These are phyloP conservation scores for Linnemannia exigua DNA, from an alignment of 192 early-diverging fungal genomes.

Conservation along the genomic window DNA sequence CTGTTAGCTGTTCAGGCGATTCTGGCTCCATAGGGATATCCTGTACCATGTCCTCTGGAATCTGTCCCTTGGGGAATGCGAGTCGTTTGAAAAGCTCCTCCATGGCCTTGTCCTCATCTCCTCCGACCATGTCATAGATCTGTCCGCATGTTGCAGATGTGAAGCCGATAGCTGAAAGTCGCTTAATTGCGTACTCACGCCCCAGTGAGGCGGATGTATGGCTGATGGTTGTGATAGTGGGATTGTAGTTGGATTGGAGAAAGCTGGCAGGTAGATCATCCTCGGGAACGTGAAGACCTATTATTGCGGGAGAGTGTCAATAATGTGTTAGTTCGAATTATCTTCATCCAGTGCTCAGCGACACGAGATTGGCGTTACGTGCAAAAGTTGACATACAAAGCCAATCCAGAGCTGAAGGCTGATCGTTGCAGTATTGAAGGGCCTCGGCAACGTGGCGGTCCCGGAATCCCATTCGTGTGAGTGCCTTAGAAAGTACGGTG, in stretches of 20 bases:
- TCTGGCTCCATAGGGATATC: slow-evolving; percentile 42
- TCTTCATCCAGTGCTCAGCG: no score
- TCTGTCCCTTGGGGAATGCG: slow-evolving; percentile 59
- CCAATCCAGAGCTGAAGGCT: slow-evolving; percentile 81
- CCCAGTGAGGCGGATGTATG: slow-evolving; percentile 66
- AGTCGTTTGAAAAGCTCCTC: slow-evolving; percentile 68
- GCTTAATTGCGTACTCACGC: slow-evolving; percentile 73
- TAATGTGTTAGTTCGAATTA: no score
- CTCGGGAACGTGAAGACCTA: slow-evolving; percentile 88
- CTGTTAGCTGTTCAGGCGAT: slow-evolving; percentile 53
- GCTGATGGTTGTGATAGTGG: slow-evolving; percentile 64
- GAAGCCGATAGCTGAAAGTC: slow-evolving; percentile 73
- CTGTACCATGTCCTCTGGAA: slow-evolving; percentile 48
- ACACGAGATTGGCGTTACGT: not conserved
- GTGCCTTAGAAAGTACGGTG: slow-evolving; percentile 38
- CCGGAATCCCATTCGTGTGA: slow-evolving; percentile 79
- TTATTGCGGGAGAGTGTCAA: not conserved
- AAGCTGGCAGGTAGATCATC: slow-evolving; percentile 77
- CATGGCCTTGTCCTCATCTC: slow-evolving; percentile 69
- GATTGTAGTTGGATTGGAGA: slow-evolving; percentile 64
- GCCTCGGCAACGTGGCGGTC: slow-evolving; percentile 82
- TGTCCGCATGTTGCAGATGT: slow-evolving; percentile 61
- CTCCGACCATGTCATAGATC: slow-evolving; percentile 57
- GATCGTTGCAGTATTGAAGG: slow-evolving; percentile 65
- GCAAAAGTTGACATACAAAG: slow-evolving; percentile 68